Conservation (phyloP, 2,329 filamentous ascomycete genomes). For the Scopulariopsis brevicaulis region DNA sequence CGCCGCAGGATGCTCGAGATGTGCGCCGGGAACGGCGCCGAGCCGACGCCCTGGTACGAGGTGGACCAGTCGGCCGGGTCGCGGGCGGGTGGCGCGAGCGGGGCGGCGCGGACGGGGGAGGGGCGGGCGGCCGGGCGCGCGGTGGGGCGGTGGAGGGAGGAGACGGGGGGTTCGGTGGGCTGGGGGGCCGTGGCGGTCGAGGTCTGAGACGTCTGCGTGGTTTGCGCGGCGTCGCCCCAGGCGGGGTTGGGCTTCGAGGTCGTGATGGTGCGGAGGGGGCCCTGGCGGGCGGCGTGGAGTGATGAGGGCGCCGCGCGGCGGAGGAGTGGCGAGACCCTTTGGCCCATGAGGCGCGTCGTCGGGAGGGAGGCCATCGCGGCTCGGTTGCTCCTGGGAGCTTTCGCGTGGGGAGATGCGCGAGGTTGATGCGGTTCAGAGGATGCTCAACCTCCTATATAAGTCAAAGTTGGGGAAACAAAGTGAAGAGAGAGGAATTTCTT, state of each 20-base stretch:
- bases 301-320: neutral
- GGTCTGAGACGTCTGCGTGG: neutral
- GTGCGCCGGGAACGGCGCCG: constrained; percentile 67
- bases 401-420: neutral
- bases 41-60: constrained; percentile 42
- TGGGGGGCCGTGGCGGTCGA: neutral
- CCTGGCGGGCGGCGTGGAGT: too few species aligned
- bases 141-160: constrained; percentile 4
- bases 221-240: neutral
- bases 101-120: constrained; percentile 1
- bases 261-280: neutral
- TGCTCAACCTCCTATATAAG: neutral
- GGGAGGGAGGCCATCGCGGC: neutral
- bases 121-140: neutral
- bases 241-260: neutral
- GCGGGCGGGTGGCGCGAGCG: constrained; percentile 4
- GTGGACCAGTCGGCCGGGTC: constrained; percentile 1
- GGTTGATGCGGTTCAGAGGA: neutral
- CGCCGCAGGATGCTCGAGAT: constrained; percentile 56
- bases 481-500: neutral
- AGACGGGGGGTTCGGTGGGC: neutral
- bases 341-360: neutral
- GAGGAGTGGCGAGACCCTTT: neutral
- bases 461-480: neutral
- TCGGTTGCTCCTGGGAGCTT: neutral